These are phyloP conservation scores for Sporobolomyces pararoseus DNA, from an alignment of 768 basidiomycete species.

Conservation along the genomic window DNA sequence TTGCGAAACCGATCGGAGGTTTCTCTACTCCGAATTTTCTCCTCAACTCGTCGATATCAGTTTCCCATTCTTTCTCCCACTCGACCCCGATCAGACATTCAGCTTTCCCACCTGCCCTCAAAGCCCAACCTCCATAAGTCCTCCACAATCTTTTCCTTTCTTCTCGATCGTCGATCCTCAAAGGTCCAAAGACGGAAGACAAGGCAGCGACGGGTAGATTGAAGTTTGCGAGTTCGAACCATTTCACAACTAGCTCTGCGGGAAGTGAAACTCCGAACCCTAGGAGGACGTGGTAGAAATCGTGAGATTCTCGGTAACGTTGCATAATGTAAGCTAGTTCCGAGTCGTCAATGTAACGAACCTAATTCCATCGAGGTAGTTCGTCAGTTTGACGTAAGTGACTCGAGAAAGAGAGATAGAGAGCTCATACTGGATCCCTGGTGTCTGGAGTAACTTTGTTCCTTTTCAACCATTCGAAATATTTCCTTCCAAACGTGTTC, in stretches of 20 bases:
- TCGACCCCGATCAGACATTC: constrained; percentile 80
- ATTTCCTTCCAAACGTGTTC: constrained; percentile 79
- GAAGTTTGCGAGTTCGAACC: constrained; percentile 88
- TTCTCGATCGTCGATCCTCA: constrained; percentile 58
- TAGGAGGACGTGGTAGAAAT: constrained; percentile 90
- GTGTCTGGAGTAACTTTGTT: constrained; percentile 92
- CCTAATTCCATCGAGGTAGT: constrained; percentile 54
- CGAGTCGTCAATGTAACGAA: constrained; percentile 88
- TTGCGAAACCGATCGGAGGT: constrained; percentile 56
- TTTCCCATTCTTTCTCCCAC: constrained; percentile 92
- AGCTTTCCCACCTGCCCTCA: constrained; percentile 72
- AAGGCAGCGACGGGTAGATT: constrained; percentile 81
- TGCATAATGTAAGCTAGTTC: constrained; percentile 98
- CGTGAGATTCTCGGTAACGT: constrained; percentile 95
- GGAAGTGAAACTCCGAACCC: constrained; percentile 82
- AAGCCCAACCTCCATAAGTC: constrained; percentile 89
- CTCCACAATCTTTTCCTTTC: constrained; percentile 62
- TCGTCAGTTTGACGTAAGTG: too few species aligned
- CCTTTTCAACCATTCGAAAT: constrained; percentile 81
- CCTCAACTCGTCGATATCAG: constrained; percentile 75
- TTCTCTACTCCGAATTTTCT: constrained; percentile 79
- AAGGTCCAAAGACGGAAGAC: constrained; percentile 71
- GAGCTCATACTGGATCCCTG: constrained; percentile 67
- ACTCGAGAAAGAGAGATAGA: not conserved
- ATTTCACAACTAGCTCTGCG: constrained; percentile 89